Evolutionary conservation across 2,329 filamentous ascomycete species (phyloP), one percentile per base, ranked within the genome.

Genomic region (Calonectria honghensis): DNA sequence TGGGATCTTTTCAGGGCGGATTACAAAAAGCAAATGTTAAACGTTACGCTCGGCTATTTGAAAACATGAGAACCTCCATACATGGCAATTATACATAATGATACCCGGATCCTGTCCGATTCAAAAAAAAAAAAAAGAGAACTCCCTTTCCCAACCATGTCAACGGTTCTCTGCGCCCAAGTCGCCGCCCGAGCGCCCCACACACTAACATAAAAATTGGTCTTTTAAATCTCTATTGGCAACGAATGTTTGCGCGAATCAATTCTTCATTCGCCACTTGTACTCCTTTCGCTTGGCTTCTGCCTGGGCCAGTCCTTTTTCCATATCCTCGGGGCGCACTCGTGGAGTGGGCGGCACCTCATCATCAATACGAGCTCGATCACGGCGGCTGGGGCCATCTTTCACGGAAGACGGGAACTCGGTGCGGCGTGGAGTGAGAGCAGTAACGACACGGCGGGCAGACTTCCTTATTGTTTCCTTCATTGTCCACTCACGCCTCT

Each of bases 401-500:
- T 91, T 92, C 71, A 90, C 88, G 24, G 90, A 90, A 61, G 85
- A 88, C 3, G 92, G 91, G 74, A 93, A 93, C 78, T 92, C 91
- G 71, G 88, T 85, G 72, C 91, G 88, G 63, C 91, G 86, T 7
- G 92, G 92, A n/a, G 92, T 93, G 70, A 93, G 87, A 6, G 89
- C 92, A 5, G 88, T 90, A 54, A 90, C 90, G 35, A 93, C 91
- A 80, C 88, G 91, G 75, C 88, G 89, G 39, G 92, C 91, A 1
- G 94, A 96, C 77, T 91, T 91, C 70, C 93, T 90, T 72, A 97
- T 88, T 37, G 89, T 94, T 82, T 94, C 91, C 73, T 93, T 91
- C 78, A 97, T 88, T 78, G 93, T 94, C 95, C 95, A 97, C 84
- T 96, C 94, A 61, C 93, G 91, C 86, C 95, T 96, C 88, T 97